phyloP scores from a whole-genome alignment of 2,329 filamentous ascomycete genomes.

The Penicillium sp. region DNA sequence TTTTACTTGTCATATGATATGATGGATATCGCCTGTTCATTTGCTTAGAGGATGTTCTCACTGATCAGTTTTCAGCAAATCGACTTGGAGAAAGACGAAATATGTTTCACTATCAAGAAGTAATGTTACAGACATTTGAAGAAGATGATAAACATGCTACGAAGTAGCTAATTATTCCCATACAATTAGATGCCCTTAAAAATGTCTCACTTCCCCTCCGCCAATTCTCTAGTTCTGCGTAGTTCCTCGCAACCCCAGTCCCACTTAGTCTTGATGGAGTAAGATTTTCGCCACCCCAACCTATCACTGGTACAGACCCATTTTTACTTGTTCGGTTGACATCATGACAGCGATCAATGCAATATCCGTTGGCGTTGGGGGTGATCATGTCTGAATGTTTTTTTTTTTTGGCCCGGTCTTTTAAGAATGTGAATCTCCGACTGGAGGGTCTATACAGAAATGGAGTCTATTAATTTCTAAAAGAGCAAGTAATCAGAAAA shows the following conservation, averaged over 20 bases:
- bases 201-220: constrained; percentile 18
- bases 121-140: not conserved
- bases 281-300: constrained; percentile 1
- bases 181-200: not conserved
- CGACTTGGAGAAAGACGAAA: not conserved
- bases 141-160: not conserved
- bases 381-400: not conserved
- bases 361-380: not conserved
- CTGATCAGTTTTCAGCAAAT: not conserved
- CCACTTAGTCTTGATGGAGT: constrained; percentile 2
- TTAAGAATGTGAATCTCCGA: not conserved
- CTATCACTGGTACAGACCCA: not conserved
- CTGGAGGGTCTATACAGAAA: not conserved
- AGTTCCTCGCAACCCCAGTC: constrained; percentile 3
- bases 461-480: not conserved
- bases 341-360: constrained; percentile 3
- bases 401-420: not conserved
- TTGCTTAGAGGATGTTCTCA: not conserved
- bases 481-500: not conserved
- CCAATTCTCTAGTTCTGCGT: constrained; percentile 2
- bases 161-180: not conserved
- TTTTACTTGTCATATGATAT: not conserved
- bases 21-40: not conserved
- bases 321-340: not conserved
- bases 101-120: not conserved